Evolutionary conservation across 345 rosid species (phyloP).

Genomic region (Camelina laxa): DNA sequence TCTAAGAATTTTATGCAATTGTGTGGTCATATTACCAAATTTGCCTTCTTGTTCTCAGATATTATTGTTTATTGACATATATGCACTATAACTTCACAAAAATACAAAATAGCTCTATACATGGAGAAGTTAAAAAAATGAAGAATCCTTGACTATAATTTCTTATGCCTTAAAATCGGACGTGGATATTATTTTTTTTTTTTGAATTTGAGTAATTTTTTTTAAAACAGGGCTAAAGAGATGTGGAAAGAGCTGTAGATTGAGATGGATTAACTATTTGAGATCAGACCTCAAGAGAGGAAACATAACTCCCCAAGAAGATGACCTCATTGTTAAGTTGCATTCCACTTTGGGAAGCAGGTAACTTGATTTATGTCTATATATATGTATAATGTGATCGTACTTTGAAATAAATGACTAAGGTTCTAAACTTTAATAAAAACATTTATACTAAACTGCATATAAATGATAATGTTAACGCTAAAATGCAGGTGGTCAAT

Average conservation of each 20-base stretch:
- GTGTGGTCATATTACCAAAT: too few species aligned
- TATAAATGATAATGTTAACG: too few species aligned
- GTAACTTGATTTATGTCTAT: constrained; percentile 6
- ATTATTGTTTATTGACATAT: too few species aligned
- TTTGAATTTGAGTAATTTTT: background rate
- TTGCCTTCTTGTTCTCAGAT: too few species aligned
- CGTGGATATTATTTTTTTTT: background rate
- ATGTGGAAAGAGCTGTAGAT: constrained; percentile 1
- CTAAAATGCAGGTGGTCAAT: constrained; percentile 59
- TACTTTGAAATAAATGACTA: too few species aligned
- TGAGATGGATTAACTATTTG: background rate
- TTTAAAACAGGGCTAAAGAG: background rate
- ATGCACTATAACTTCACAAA: background rate
- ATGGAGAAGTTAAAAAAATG: background rate
- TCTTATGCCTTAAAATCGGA: background rate
- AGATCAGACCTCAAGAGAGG: constrained; percentile 59
- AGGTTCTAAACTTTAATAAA: too few species aligned
- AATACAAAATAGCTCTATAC: too few species aligned
- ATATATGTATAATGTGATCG: too few species aligned
- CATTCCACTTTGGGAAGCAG: constrained; percentile 58
- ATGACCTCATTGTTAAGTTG: constrained; percentile 56
- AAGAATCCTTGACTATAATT: background rate
- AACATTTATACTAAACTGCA: too few species aligned
- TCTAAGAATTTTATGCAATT: too few species aligned
- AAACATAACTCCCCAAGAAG: constrained; percentile 57